phyloP scores from a whole-genome alignment of 2,329 filamentous ascomycete genomes.

The Aspergillus felis region DNA sequence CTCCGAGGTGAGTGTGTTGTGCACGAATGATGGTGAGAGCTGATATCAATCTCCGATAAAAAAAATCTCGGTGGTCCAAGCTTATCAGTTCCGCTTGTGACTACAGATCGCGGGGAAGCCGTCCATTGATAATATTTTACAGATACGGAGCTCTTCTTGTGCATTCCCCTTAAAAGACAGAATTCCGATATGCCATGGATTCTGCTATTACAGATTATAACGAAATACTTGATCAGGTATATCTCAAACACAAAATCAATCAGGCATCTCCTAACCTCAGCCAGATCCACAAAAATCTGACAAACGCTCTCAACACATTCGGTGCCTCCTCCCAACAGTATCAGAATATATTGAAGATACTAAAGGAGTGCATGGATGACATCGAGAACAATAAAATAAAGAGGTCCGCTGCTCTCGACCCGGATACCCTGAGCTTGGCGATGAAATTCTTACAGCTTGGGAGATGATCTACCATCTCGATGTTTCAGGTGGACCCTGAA shows the following conservation, averaged over 20 bases:
- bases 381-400: slow-evolving; percentile 19
- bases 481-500: neutral
- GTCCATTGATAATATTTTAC: neutral
- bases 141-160: neutral
- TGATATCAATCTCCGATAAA: slow-evolving; percentile 9
- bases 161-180: neutral
- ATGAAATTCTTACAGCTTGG: slow-evolving; percentile 33
- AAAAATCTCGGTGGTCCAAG: slow-evolving; percentile 12
- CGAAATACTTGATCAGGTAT: slow-evolving; percentile 19
- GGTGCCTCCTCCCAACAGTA: slow-evolving; percentile 36
- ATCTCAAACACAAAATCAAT: neutral
- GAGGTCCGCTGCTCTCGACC: slow-evolving; percentile 18
- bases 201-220: slow-evolving; percentile 5
- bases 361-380: slow-evolving; percentile 30
- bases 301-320: slow-evolving; percentile 39
- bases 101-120: slow-evolving; percentile 1
- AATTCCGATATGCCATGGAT: neutral
- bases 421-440: slow-evolving; percentile 28
- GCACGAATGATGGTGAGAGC: neutral
- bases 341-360: slow-evolving; percentile 32
- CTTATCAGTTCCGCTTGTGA: slow-evolving; percentile 7
- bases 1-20: neutral
- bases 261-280: neutral
- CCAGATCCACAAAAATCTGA: slow-evolving; percentile 41
- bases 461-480: slow-evolving; percentile 6